phyloP scores from a whole-genome alignment of 2,329 filamentous ascomycete species.

The Stemphylium beticola region DNA sequence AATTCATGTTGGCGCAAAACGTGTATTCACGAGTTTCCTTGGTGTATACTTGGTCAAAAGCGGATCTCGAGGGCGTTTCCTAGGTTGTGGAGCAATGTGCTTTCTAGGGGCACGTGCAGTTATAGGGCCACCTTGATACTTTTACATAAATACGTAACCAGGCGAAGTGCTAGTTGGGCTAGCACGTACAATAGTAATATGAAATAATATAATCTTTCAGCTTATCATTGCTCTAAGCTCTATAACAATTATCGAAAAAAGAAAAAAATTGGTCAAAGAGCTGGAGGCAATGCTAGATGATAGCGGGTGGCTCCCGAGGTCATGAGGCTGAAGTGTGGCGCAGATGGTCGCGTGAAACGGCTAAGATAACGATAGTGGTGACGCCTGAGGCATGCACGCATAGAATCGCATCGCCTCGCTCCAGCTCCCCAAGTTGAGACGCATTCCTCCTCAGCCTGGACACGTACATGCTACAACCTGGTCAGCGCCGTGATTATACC shows the following conservation, averaged over 20 bases:
- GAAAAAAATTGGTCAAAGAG: background rate
- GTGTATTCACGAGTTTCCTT: constrained; percentile 34
- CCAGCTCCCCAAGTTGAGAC: background rate
- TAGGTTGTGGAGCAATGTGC: constrained; percentile 3
- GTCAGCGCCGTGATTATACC: background rate
- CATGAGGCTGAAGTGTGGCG: constrained; percentile 8
- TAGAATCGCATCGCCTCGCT: background rate
- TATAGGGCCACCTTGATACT: background rate
- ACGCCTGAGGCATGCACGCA: constrained; percentile 10
- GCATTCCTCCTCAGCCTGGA: background rate
- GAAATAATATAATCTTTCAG: background rate
- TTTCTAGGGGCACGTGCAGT: constrained; percentile 11
- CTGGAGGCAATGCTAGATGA: background rate
- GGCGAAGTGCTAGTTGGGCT: background rate
- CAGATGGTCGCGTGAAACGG: constrained; percentile 14
- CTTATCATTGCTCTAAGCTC: too few relatives aligned
- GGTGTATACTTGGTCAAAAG: constrained; percentile 29
- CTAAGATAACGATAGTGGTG: constrained; percentile 14
- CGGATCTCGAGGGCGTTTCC: constrained; percentile 16
- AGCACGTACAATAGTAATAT: constrained; percentile 17
- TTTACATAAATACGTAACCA: constrained; percentile 2
- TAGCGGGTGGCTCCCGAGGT: background rate
- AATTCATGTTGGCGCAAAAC: constrained; percentile 9
- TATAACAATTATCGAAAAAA: too few relatives aligned
- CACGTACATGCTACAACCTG: background rate